Percentiles rank a stretch among this genome's conserved stretches.
phyloP scores from a whole-genome alignment of 495 filamentous ascomycete species.

The Podospora anserina region DNA sequence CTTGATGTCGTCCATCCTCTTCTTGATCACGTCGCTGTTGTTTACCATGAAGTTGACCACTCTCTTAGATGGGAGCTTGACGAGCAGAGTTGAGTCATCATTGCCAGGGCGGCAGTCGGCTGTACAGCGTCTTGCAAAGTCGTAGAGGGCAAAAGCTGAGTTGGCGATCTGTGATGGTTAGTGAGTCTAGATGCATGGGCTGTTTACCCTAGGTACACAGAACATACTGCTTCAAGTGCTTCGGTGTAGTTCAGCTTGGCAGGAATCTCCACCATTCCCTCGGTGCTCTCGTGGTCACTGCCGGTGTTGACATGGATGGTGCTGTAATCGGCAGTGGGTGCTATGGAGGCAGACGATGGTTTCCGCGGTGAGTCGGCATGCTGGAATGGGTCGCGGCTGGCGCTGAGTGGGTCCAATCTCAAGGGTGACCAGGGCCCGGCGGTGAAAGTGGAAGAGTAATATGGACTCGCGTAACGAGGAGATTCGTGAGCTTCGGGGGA shows the following conservation, averaged over 20 bases:
- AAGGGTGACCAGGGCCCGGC: constrained; percentile 3
- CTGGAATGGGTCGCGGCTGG: not conserved
- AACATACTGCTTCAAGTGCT: not conserved
- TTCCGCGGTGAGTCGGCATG: not conserved
- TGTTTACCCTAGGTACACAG: not conserved
- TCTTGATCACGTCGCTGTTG: constrained; percentile 5
- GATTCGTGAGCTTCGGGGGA: not conserved
- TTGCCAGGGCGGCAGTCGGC: not conserved
- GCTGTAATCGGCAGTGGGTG: not conserved
- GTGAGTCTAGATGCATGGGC: not conserved
- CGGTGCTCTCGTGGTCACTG: not conserved
- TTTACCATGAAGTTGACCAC: not conserved
- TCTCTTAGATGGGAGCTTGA: not conserved
- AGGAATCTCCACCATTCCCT: not conserved
- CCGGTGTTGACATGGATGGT: not conserved
- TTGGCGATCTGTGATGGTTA: not conserved
- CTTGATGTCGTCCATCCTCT: not conserved
- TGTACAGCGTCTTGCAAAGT: not conserved
- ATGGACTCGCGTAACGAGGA: not conserved
- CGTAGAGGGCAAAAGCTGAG: not conserved
- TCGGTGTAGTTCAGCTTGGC: not conserved
- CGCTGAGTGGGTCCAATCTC: not conserved
- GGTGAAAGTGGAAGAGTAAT: not conserved
- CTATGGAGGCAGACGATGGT: not conserved
- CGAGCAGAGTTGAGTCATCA: not conserved